A percentile compares a stretch with the other conserved stretches of the same genome.
Evolutionary conservation across 1,284 basidiomycete genomes (phyloP).

Genomic region (Ganoderma sinense): DNA sequence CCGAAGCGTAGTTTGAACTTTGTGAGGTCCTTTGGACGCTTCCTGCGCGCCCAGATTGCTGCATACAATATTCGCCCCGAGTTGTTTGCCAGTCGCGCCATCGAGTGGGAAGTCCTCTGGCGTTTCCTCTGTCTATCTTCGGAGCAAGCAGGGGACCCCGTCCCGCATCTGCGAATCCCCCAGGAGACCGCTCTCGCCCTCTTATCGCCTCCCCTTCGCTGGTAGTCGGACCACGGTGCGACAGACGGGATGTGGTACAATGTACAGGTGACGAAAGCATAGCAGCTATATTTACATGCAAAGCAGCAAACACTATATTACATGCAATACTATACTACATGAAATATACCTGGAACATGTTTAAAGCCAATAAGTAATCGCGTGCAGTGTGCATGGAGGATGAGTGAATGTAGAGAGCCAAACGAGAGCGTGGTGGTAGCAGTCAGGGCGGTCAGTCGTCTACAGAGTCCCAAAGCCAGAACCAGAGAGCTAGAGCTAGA

Average conservation of each 20-base stretch:
- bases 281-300: slow-evolving; percentile 32
- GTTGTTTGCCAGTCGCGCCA: slow-evolving; percentile 6
- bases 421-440: slow-evolving; percentile 12
- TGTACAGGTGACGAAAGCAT: slow-evolving; percentile 8
- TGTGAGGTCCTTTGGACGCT: slow-evolving; percentile 1
- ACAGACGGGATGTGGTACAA: neutral
- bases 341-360: slow-evolving; percentile 36
- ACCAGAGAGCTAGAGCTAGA: slow-evolving; percentile 20
- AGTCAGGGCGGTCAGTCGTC: slow-evolving; percentile 23
- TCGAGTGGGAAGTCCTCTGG: slow-evolving; percentile 19
- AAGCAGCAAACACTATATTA: slow-evolving; percentile 35
- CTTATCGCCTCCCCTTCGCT: slow-evolving; percentile 6
- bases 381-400: slow-evolving; percentile 29
- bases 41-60: neutral
- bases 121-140: slow-evolving; percentile 32
- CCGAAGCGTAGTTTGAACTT: slow-evolving; percentile 20
- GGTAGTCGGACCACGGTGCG: slow-evolving; percentile 5
- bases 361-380: slow-evolving; percentile 35
- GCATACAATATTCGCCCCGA: slow-evolving; percentile 4
- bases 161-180: slow-evolving; percentile 10
- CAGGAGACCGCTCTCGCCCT: neutral
- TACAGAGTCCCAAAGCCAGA: slow-evolving; percentile 34
- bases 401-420: slow-evolving; percentile 7
- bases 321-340: slow-evolving; percentile 39
- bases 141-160: slow-evolving; percentile 22